These are phyloP conservation scores for Vitis amurensis DNA, from an alignment of 164 flowering plant genomes.

Conservation along the genomic window DNA sequence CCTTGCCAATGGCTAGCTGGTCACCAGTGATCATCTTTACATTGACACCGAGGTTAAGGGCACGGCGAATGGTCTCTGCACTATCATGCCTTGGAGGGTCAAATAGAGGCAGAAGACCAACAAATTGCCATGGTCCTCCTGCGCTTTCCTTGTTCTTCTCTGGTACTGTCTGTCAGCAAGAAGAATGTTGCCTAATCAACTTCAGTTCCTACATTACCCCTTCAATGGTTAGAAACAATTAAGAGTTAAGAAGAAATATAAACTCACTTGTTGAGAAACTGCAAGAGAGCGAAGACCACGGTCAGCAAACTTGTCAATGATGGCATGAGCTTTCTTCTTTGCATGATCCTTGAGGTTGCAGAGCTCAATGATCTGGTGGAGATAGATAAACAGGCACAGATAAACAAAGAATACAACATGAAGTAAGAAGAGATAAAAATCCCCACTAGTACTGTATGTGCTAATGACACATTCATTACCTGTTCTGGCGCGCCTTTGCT, in stretches of 20 bases:
- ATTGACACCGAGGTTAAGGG: constrained; percentile 45
- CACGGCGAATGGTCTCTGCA: constrained; percentile 44
- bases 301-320: constrained; percentile 45
- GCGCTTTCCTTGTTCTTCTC: constrained; percentile 40
- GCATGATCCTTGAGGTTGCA: constrained; percentile 30
- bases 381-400: background rate
- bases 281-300: constrained; percentile 43
- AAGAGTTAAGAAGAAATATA: background rate
- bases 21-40: constrained; percentile 59
- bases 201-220: background rate
- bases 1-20: constrained; percentile 47
- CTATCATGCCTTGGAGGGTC: constrained; percentile 55
- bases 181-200: background rate
- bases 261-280: constrained; percentile 27
- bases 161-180: constrained; percentile 25
- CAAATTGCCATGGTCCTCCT: constrained; percentile 42
- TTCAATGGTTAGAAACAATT: background rate
- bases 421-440: background rate
- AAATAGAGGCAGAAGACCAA: constrained; percentile 47
- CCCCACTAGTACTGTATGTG: background rate
- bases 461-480: constrained; percentile 3
- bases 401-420: background rate
- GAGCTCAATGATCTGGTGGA: constrained; percentile 30
- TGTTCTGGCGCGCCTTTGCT: constrained; percentile 50
- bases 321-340: constrained; percentile 27